Evolutionary conservation across 1,284 basidiomycete species (phyloP).

Genomic region (Agaricales sp.): DNA sequence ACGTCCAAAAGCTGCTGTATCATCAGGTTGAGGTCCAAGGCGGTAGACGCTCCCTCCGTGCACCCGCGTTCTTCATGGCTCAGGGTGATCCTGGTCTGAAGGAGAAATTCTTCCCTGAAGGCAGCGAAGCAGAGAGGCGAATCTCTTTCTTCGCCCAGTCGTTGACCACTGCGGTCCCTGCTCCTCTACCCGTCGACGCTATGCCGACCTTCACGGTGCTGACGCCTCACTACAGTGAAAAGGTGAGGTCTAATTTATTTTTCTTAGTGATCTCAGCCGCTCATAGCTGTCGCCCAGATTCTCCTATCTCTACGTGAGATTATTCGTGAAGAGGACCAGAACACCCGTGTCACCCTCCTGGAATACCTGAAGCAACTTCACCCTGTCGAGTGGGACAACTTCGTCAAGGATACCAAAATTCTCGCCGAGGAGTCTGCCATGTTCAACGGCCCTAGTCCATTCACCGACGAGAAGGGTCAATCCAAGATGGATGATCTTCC

Average conservation of each 20-base stretch:
- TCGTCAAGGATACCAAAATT: conserved; percentile 99
- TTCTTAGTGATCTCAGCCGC: conserved; percentile 8
- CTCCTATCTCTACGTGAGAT: conserved; percentile 89
- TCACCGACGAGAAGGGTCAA: conserved; percentile 78
- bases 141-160: conserved; percentile 97
- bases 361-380: conserved; percentile 99
- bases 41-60: conserved; percentile 80
- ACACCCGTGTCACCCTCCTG: conserved; percentile 87
- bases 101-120: conserved; percentile 88
- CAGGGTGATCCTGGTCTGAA: conserved; percentile 70
- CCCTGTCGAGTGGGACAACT: conserved; percentile 98
- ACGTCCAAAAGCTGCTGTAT: conserved; percentile 90
- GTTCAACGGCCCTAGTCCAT: conserved; percentile 74
- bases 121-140: conserved; percentile 87
- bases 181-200: conserved; percentile 85
- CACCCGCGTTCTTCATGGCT: conserved; percentile 91
- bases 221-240: conserved; percentile 93
- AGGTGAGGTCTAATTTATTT: conserved; percentile 34
- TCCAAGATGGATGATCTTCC: conserved; percentile 92
- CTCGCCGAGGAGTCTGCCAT: conserved; percentile 91
- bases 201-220: conserved; percentile 98
- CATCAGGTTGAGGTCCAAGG: conserved; percentile 86
- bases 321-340: conserved; percentile 93
- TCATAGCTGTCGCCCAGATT: conserved; percentile 37
- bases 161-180: conserved; percentile 81